Evolutionary conservation across 306 rosid species (phyloP).

Genomic region (Fragaria iinumae): DNA sequence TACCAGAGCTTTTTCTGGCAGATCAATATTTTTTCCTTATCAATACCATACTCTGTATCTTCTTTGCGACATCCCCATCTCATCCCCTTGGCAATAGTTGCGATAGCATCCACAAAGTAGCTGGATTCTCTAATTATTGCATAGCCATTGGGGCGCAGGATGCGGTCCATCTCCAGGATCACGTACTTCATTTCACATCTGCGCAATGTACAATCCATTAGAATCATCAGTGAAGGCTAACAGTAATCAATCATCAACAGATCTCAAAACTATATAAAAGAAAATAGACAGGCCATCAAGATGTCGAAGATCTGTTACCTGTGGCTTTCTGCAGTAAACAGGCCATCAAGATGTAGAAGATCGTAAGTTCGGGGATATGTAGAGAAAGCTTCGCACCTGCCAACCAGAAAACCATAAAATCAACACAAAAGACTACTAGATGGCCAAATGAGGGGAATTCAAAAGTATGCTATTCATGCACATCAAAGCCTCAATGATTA

Average conservation of each 20-base stretch:
- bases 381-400: slow-evolving; percentile 98
- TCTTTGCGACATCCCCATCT: slow-evolving; percentile 82
- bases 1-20: slow-evolving; percentile 95
- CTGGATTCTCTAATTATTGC: slow-evolving; percentile 74
- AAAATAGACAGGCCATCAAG: slow-evolving; percentile 58
- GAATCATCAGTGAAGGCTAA: slow-evolving; percentile 7
- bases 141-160: slow-evolving; percentile 71
- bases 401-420: slow-evolving; percentile 26
- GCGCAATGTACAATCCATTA: slow-evolving; percentile 26
- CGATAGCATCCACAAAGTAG: slow-evolving; percentile 74
- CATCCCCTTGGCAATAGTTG: slow-evolving; percentile 65
- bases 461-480: background rate
- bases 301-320: slow-evolving; percentile 89
- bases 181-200: slow-evolving; percentile 93
- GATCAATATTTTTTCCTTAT: slow-evolving; percentile 78
- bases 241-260: background rate
- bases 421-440: slow-evolving; percentile 16
- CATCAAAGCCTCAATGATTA: background rate
- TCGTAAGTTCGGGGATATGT: slow-evolving; percentile 97
- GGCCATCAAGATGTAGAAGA: slow-evolving; percentile 92
- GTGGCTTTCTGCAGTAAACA: slow-evolving; percentile 85
- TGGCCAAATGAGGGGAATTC: background rate
- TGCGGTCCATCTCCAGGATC: slow-evolving; percentile 93
- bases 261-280: background rate
- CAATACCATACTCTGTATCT: slow-evolving; percentile 59